Conservation (phyloP, 2,329 filamentous ascomycete species). For the Cladosporium sp. region DNA sequence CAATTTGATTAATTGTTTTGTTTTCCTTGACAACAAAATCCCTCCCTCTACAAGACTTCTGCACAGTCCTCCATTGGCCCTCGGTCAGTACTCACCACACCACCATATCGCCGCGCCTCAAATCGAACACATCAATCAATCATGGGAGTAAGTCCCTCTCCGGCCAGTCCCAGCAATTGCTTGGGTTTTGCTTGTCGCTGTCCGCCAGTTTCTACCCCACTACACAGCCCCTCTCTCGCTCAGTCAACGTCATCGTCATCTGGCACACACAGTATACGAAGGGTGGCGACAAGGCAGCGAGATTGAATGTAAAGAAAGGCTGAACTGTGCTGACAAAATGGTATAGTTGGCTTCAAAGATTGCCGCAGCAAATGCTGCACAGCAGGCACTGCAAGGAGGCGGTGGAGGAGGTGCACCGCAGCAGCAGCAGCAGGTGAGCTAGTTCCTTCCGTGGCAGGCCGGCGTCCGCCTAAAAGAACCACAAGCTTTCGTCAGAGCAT, state of each 20-base stretch:
- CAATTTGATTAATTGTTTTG: too few species aligned
- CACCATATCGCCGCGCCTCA: too few species aligned
- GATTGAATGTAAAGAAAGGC: too few species aligned
- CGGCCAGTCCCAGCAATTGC: too few species aligned
- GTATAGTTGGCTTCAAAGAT: constrained; percentile 44
- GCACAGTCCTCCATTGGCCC: too few species aligned
- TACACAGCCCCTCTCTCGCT: neutral
- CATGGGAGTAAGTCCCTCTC: too few species aligned
- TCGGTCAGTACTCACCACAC: too few species aligned
- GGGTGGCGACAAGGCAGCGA: neutral
- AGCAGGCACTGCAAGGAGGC: constrained; percentile 25
- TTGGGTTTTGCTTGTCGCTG: neutral
- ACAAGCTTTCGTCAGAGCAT: constrained; percentile 30
- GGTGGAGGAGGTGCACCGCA: constrained; percentile 17
- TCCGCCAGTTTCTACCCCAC: neutral
- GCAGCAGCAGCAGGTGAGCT: constrained; percentile 51
- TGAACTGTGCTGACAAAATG: neutral
- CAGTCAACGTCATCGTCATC: neutral
- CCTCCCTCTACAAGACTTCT: too few species aligned
- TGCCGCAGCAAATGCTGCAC: constrained; percentile 37
- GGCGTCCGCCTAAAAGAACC: constrained; percentile 20
- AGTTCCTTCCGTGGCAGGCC: constrained; percentile 18
- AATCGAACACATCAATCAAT: too few species aligned
- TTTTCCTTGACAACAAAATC: too few species aligned
- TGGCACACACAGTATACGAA: neutral